Evolutionary conservation across 352 stramenopile species (phyloP).

Genomic region (Globisporangium abappressorium): DNA sequence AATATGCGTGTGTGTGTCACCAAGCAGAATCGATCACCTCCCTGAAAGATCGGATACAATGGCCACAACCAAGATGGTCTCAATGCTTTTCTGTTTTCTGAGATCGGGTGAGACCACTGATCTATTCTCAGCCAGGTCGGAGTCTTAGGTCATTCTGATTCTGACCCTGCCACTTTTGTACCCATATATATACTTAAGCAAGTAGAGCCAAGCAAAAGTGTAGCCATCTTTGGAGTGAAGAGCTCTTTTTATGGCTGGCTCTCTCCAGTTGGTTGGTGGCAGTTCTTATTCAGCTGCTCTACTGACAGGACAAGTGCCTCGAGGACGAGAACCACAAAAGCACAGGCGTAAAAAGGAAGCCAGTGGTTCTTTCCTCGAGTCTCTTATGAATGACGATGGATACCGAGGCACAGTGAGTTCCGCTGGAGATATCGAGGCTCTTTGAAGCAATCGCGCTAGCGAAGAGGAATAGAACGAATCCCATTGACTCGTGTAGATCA

Average conservation of each 20-base stretch:
- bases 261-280: not conserved
- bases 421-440: not conserved
- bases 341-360: not conserved
- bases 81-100: not conserved
- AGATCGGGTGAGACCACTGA: not conserved
- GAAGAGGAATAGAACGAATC: not conserved
- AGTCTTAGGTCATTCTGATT: not conserved
- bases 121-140: not conserved
- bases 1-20: not conserved
- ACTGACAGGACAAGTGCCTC: not conserved
- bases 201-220: not conserved
- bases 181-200: not conserved
- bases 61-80: not conserved
- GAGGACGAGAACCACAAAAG: not conserved
- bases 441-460: not conserved
- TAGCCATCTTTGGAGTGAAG: not conserved
- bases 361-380: not conserved
- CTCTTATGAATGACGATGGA: not conserved
- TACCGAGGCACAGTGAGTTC: not conserved
- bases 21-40: not conserved
- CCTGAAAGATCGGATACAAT: not conserved
- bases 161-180: not conserved
- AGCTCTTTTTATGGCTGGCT: not conserved
- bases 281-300: slow-evolving; percentile 3
- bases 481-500: not conserved